These are phyloP conservation scores for Penicillium sp. DNA, from an alignment of 2,329 filamentous ascomycete species.

Conservation along the genomic window DNA sequence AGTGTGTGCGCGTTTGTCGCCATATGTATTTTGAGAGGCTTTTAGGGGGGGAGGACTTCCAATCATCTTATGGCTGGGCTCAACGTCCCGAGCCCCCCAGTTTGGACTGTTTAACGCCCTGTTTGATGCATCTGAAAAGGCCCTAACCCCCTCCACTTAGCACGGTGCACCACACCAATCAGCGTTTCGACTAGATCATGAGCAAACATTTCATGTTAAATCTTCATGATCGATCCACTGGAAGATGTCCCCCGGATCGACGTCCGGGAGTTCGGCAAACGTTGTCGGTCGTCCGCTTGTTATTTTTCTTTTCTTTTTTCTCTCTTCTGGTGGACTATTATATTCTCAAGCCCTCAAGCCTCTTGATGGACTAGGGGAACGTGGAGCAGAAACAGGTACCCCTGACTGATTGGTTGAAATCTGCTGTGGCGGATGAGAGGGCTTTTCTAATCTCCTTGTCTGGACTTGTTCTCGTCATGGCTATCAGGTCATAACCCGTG, in stretches of 20 bases:
- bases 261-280: constrained; percentile 30
- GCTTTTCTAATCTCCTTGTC: constrained; percentile 5
- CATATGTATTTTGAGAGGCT: neutral
- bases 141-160: neutral
- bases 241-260: constrained; percentile 18
- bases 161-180: constrained; percentile 25
- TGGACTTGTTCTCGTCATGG: neutral
- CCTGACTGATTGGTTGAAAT: constrained; percentile 24
- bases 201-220: constrained; percentile 31
- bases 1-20: constrained; percentile 5
- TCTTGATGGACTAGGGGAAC: neutral
- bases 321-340: neutral
- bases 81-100: constrained; percentile 15
- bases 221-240: constrained; percentile 17
- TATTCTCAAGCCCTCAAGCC: neutral
- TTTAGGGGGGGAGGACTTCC: neutral
- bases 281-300: constrained; percentile 29
- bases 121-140: constrained; percentile 24
- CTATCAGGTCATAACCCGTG: constrained; percentile 34
- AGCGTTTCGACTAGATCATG: constrained; percentile 11
- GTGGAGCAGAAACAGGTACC: neutral
- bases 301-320: neutral
- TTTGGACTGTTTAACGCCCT: constrained; percentile 24
- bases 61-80: constrained; percentile 6
- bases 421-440: constrained; percentile 13